Base-by-base conservation (phyloP, 2,329 filamentous ascomycete genomes). In the Aspergillus sp. region DNA sequence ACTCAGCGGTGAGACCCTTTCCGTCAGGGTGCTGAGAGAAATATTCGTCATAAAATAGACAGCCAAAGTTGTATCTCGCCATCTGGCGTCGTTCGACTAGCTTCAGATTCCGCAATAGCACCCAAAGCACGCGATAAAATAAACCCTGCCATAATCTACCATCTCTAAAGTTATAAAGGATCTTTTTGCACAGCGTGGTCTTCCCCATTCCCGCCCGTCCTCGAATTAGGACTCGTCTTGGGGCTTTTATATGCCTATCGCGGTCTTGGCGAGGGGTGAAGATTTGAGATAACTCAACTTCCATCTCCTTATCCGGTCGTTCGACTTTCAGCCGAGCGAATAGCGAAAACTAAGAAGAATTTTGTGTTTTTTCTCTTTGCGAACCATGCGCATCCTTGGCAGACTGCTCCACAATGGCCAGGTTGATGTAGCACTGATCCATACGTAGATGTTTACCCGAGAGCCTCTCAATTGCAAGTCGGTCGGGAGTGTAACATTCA, bases 121-220 rank as follows among this genome's bases (percentile, higher is more conserved):
- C 50, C 73, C 72, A 76, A 45, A 76, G 57, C 1, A 76, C 24
- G 14, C 71, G 65, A 52, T 74, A 65, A 50, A 74, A 75, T 6
- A 62, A 26, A 0, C 63, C 35, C 0, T 30, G 42, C 67, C 65
- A 71, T 30, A 60, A 60, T 17, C 48, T 50, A 14, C 49, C 45
- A 24, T 60, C 32, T 4, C 43, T 46, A 56, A 71, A 74, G 10
- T 71, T 66, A 49, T 71, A 48, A 32, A 75, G 62, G 9, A 74
- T 70, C 58, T 74, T 76, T 51, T 75, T 75, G 61, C 71, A 75
- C 14, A 75, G 53, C 1, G 73, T 75, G 5, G 71, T 72, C 61
- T 75, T 76, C 2, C 72, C 72, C 1, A 74, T 65, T 41, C 73
- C 72, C 0, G 72, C 68, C 8, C 62, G 64, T 35, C 71, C 73